These are phyloP conservation scores for Botrytis paeoniae DNA, from an alignment of 2,329 filamentous ascomycete genomes.

Conservation along the genomic window DNA sequence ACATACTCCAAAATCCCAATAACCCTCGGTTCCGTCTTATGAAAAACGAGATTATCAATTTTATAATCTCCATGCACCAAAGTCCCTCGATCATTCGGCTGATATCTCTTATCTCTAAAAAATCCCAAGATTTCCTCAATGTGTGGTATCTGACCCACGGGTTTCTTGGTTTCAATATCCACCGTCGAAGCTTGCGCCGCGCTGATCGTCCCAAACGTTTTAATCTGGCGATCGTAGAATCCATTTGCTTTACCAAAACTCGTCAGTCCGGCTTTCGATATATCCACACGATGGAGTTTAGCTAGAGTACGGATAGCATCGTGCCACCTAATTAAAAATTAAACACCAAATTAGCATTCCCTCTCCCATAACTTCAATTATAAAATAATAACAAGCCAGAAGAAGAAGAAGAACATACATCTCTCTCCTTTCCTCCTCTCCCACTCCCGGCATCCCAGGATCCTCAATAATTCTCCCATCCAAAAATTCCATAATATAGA, in stretches of 20 bases:
- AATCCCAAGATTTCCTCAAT: constrained; percentile 77
- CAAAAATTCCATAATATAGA: constrained; percentile 96
- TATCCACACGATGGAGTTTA: constrained; percentile 74
- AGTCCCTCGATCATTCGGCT: constrained; percentile 73
- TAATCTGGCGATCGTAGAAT: constrained; percentile 84
- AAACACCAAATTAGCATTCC: constrained; percentile 8
- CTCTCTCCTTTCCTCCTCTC: constrained; percentile 63
- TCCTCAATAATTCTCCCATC: constrained; percentile 93
- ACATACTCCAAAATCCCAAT: constrained; percentile 85
- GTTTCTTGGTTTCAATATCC: constrained; percentile 72
- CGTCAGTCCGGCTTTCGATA: constrained; percentile 63
- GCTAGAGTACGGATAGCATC: constrained; percentile 81
- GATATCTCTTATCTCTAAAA: constrained; percentile 65
- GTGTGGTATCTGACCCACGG: constrained; percentile 80
- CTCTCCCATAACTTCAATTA: neutral
- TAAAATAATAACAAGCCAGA: neutral
- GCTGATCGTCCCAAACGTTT: constrained; percentile 77
- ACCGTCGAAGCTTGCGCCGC: constrained; percentile 69
- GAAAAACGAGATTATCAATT: constrained; percentile 86
- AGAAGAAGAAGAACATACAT: constrained; percentile 50
- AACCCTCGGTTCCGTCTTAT: constrained; percentile 81
- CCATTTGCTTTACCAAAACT: constrained; percentile 69
- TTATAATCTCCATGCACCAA: constrained; percentile 97
- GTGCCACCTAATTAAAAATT: constrained; percentile 59
- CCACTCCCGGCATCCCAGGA: constrained; percentile 72